Conservation (phyloP, 331 rosid genomes). For the Malus hybrid region DNA sequence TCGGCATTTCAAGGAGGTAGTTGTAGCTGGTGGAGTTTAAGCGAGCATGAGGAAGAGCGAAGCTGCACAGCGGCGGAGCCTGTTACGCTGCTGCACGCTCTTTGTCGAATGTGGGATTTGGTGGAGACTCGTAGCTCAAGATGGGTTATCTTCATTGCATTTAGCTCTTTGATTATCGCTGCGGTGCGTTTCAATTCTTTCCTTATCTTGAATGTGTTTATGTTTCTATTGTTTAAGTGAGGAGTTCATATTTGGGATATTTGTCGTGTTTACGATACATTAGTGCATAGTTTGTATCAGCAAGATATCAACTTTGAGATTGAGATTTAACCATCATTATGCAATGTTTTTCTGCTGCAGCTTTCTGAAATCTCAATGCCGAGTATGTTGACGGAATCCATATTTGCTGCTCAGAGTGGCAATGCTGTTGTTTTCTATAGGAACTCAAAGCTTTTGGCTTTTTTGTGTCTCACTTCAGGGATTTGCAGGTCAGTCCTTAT, state of each 20-base stretch:
- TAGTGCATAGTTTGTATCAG: background rate
- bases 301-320: background rate
- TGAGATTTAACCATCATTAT: background rate
- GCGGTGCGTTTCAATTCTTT: conserved; percentile 42
- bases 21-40: conserved; percentile 61
- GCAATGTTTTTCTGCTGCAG: conserved; percentile 23
- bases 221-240: too few relatives aligned
- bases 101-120: conserved; percentile 58
- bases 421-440: conserved; percentile 39
- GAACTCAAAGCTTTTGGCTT: conserved; percentile 39
- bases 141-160: conserved; percentile 37
- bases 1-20: conserved; percentile 22
- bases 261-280: background rate
- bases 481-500: conserved; percentile 55
- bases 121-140: conserved; percentile 28
- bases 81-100: conserved; percentile 22
- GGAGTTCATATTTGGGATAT: background rate
- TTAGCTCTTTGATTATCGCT: conserved; percentile 42
- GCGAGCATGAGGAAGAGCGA: conserved; percentile 18
- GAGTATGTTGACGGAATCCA: conserved; percentile 49
- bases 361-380: conserved; percentile 78
- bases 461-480: conserved; percentile 63
- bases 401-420: conserved; percentile 69
- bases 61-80: conserved; percentile 21
- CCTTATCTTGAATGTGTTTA: too few relatives aligned